A percentile compares a stretch with the other conserved stretches of the same genome.
These are phyloP conservation scores for Dimocarpus longan DNA, from an alignment of 345 rosid species.

Conservation along the genomic window DNA sequence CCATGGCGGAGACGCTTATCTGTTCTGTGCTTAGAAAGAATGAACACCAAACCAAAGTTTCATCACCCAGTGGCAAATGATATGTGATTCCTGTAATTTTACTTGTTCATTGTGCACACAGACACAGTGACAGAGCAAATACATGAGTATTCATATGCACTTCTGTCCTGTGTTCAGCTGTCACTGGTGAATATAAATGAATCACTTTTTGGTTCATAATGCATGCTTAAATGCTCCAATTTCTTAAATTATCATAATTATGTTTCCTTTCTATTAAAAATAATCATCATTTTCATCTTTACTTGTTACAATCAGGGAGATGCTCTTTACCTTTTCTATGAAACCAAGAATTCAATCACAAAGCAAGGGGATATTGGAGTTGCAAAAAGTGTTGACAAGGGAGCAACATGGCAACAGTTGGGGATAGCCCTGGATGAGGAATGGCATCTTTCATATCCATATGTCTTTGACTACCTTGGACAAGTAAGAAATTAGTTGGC, in stretches of 20 bases:
- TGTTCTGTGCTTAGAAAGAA: background rate
- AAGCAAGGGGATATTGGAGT: conserved; percentile 96
- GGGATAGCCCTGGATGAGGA: conserved; percentile 92
- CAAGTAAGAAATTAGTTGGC: conserved; percentile 53
- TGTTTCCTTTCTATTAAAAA: background rate
- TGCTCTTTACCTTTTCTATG: conserved; percentile 70
- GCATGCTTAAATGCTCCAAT: background rate
- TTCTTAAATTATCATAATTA: background rate
- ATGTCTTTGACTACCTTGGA: conserved; percentile 70
- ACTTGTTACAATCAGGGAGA: conserved; percentile 55
- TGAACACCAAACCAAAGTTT: background rate
- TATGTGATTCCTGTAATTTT: background rate
- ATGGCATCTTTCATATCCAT: conserved; percentile 96
- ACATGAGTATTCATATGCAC: background rate
- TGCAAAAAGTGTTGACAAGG: conserved; percentile 75
- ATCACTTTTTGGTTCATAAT: background rate
- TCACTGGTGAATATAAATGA: background rate
- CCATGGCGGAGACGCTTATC: background rate
- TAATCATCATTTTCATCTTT: background rate
- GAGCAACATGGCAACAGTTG: conserved; percentile 91
- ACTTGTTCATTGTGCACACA: background rate
- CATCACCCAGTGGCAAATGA: background rate
- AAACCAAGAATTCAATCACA: conserved; percentile 78
- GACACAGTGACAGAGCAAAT: background rate
- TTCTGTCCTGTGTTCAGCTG: background rate